A percentile compares a stretch with the other conserved stretches of the same genome.
Conservation (phyloP, 352 stramenopile species). For the Phytopythium vexans region DNA sequence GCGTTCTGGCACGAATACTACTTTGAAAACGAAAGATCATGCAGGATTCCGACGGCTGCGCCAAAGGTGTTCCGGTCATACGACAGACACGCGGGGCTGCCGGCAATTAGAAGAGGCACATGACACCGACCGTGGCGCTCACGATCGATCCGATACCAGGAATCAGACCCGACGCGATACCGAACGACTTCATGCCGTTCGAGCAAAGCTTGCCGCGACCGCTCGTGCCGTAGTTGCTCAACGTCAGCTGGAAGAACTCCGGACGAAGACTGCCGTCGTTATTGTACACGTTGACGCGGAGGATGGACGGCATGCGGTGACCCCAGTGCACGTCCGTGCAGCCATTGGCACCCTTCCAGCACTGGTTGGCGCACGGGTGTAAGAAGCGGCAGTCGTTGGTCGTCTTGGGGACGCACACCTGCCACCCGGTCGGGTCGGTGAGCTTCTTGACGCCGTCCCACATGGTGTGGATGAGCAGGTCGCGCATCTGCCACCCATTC, state of each 20-base stretch:
- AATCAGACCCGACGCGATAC: no score
- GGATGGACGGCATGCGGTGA: slow-evolving; percentile 5
- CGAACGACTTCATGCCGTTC: no score
- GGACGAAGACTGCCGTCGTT: slow-evolving; percentile 7
- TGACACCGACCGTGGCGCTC: no score
- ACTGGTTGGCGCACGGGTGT: not conserved
- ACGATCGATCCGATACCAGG: no score
- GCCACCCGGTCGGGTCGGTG: slow-evolving; percentile 2
- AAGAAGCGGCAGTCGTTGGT: not conserved
- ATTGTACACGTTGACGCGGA: slow-evolving; percentile 5
- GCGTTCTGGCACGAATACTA: no score
- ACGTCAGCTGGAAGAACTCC: slow-evolving; percentile 5
- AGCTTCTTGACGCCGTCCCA: slow-evolving; percentile 4
- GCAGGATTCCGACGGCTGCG: no score
- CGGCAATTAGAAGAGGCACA: no score
- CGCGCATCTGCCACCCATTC: slow-evolving; percentile 7
- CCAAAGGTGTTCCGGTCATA: no score
- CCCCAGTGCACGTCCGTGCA: slow-evolving; percentile 6
- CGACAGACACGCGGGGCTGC: no score
- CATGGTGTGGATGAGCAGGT: slow-evolving; percentile 10
- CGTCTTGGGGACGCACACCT: slow-evolving; percentile 1
- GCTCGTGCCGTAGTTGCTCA: slow-evolving; percentile 3
- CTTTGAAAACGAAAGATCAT: no score
- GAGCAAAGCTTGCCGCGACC: no score
- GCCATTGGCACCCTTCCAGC: no score